These are phyloP conservation scores for Solanum gandarillasii DNA, from an alignment of 257 asterid genomes.

Conservation along the genomic window DNA sequence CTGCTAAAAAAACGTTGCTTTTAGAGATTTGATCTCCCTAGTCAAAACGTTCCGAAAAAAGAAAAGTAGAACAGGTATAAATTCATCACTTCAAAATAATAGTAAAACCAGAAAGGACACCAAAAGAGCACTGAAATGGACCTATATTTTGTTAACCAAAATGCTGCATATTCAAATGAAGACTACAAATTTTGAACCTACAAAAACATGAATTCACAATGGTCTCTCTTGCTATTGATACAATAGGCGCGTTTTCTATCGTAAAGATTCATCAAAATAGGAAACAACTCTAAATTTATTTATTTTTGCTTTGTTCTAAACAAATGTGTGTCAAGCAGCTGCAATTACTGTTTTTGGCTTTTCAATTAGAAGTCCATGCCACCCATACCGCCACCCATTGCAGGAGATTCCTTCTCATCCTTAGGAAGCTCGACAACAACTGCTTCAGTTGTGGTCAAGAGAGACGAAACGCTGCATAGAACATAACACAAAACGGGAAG, in stretches of 20 bases:
- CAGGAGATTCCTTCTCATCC: conserved; percentile 59
- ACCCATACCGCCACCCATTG: conserved; percentile 61
- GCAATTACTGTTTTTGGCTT: background rate
- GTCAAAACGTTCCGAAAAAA: background rate
- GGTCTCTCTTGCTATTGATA: background rate
- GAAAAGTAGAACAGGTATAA: background rate
- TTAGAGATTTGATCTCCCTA: background rate
- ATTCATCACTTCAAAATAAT: background rate
- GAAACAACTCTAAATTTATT: background rate
- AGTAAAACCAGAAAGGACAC: background rate
- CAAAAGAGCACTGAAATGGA: background rate
- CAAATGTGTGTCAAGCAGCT: background rate
- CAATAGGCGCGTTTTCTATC: background rate
- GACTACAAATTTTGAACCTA: background rate
- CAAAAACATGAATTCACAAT: background rate
- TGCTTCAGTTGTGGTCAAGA: conserved; percentile 91
- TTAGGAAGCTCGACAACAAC: conserved; percentile 69
- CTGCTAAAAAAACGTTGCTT: background rate
- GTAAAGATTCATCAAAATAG: background rate
- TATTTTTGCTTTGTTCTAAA: background rate
- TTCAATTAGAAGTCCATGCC: conserved; percentile 60
- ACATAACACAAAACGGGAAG: background rate
- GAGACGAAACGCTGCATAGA: conserved; percentile 62
- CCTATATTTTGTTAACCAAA: background rate
- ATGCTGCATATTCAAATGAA: background rate